Evolutionary conservation across 192 early-diverging fungal species (phyloP), one percentile per base, ranked within the genome.

Genomic region (Borealophlyctis nickersoniae): DNA sequence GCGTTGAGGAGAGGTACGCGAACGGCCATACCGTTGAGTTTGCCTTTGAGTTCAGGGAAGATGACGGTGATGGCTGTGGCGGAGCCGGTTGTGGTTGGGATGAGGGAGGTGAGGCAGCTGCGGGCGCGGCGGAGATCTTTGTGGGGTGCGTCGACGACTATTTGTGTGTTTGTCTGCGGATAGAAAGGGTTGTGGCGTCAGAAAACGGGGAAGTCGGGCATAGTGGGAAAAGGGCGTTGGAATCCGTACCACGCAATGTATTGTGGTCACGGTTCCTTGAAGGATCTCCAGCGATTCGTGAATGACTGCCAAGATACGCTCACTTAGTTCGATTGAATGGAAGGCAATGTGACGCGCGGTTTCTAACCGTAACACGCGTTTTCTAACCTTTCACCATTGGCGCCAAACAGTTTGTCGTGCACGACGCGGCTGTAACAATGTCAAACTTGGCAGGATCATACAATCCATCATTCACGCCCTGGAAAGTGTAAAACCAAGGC

Each of bases 21-120:
- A 4, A 64, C 62, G 0, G 62, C 62, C 62, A 64, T 64, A 2
- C 62, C 62, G 62, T 64, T 64, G 22, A 64, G 52, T 55, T 64
- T 64, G 2, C 62, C 62, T 29, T 56, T 56, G 24, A 64, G 52
- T 30, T 3, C 2, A 19, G 62, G 62, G 31, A 64, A 64, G 52
- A 64, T 64, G 2, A 64, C 62, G n/a, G 62, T 64, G 52, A 64
- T 64, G 50, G 62, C 62, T 0, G 62, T 64, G 23, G 62, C 62
- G 28, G 62, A 64, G 27, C 62, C 62, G 3, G 62, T 64, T 19
- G 62, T 58, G 28, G 62, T 64, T 35, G 62, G 62, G 29, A 64
- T 49, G 52, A 64, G 62, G 33, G 62, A 64, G 1, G 62, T 64
- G 26, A 64, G 29, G 33, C 62, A 64, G 49, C 62, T 64, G 48